Evolutionary conservation across 140 eudicot genomes (phyloP), one percentile per base, ranked within the genome.

Genomic region (Stevia rebaudiana): DNA sequence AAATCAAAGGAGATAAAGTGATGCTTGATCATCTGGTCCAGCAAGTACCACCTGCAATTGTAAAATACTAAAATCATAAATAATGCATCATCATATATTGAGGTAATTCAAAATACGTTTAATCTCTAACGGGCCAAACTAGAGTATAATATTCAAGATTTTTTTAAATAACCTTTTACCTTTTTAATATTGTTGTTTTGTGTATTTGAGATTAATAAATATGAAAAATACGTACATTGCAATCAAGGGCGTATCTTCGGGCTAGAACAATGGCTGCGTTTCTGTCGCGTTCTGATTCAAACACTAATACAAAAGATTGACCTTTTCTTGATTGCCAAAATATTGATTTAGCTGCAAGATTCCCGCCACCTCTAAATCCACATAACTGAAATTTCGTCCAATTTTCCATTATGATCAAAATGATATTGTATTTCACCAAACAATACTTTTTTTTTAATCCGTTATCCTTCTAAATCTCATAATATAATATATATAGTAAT

Each of bases 311-410:
- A 24, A 84, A 92, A 41, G 95, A 84, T n/a, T 82, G 92, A 6
- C 98, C 96, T 77, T 88, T 92, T 67, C 96, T 72, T 48, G 92
- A 79, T 75, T 87, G 98, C 98, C 98, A 92, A 74, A 82, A 92
- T 74, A 92, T 68, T 61, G 98, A 87, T 81, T 85, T 92, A 8
- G 89, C 89, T 0, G 96, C 98, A 52, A 83, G 83, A 83, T 88
- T 85, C 43, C 98, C 96, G 4, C 98, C 87, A 24, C 96, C 98
- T 83, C 98, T 79, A 63, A 92, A 89, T 67, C 98, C 98, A 76
- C 95, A 92, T 47, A 91, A 75, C 98, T 91, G 88, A 50, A 73
- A 37, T 35, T 35, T 42, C 63, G 58, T 16, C 59, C 41, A 6
- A 36, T 36, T 35, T 36, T 8, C 0, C 10, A 10, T 6, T 36